These are phyloP conservation scores for Phlegmacium glaucopus DNA, from an alignment of 768 basidiomycete species.

Conservation along the genomic window DNA sequence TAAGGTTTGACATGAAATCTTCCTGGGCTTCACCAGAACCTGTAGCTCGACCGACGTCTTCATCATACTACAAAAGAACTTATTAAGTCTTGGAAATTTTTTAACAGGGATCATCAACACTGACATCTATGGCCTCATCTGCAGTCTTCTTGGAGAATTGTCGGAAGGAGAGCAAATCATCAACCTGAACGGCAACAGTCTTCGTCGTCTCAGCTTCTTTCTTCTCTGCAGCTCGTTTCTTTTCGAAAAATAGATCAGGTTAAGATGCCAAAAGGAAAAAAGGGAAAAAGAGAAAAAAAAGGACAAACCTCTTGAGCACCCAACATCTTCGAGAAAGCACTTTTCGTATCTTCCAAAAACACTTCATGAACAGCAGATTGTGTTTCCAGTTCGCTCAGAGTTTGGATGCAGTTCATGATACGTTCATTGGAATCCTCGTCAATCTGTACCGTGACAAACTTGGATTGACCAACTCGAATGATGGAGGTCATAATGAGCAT, in stretches of 20 bases:
- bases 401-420: constrained; percentile 94
- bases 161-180: constrained; percentile 88
- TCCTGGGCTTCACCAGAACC: constrained; percentile 80
- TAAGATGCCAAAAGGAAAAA: too few relatives aligned
- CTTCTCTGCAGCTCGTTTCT: constrained; percentile 92
- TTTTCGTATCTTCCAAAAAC: constrained; percentile 84
- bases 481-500: constrained; percentile 99
- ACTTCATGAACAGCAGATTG: constrained; percentile 59
- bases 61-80: constrained; percentile 65
- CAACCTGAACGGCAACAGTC: constrained; percentile 78
- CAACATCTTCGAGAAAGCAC: constrained; percentile 95
- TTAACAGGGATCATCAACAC: constrained; percentile 17
- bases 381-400: constrained; percentile 75
- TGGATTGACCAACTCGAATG: constrained; percentile 96
- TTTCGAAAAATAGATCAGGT: not conserved
- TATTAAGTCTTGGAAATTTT: constrained; percentile 1
- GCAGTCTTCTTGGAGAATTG: constrained; percentile 93
- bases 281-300: too few relatives aligned
- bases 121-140: constrained; percentile 76
- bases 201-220: constrained; percentile 74
- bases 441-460: constrained; percentile 90
- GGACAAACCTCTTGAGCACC: constrained; percentile 78
- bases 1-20: constrained; percentile 93
- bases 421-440: constrained; percentile 98
- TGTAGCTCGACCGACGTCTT: constrained; percentile 87